phyloP scores from a whole-genome alignment of 78 protist genomes.

The Dictyostelium citrinum region DNA sequence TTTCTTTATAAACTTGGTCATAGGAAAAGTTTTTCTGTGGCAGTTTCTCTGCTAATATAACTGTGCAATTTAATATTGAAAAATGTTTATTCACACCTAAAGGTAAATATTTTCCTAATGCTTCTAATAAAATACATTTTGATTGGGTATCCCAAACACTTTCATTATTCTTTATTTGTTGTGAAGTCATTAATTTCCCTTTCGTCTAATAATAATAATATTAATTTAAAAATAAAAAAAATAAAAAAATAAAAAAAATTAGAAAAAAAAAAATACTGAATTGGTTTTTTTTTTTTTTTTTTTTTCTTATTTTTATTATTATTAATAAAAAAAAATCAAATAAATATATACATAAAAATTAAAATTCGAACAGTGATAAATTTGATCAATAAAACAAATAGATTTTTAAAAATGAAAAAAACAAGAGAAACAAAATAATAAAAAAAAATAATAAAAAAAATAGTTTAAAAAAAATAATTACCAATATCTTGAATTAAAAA shows the following conservation, averaged over 20 bases:
- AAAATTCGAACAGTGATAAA: no score
- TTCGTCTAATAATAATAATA: not conserved
- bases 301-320: no score
- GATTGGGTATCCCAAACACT: conserved; percentile 27
- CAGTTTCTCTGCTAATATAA: conserved; percentile 1
- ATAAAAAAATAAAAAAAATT: not conserved
- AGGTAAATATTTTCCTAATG: conserved; percentile 33
- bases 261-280: not conserved
- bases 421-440: no score
- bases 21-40: conserved; percentile 15
- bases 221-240: not conserved
- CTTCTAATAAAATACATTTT: conserved; percentile 1
- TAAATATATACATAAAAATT: no score
- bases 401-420: no score
- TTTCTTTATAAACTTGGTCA: conserved; percentile 18
- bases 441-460: no score
- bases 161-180: not conserved
- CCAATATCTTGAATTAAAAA: no score
- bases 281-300: not conserved
- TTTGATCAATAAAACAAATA: no score
- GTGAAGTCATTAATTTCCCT: not conserved
- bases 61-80: conserved; percentile 12
- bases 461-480: no score
- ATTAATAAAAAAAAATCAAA: no score
- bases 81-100: conserved; percentile 43